Evolutionary conservation across 2,329 filamentous ascomycete genomes (phyloP), one percentile per base, ranked within the genome.

Genomic region (Botrytis hyacinthi): DNA sequence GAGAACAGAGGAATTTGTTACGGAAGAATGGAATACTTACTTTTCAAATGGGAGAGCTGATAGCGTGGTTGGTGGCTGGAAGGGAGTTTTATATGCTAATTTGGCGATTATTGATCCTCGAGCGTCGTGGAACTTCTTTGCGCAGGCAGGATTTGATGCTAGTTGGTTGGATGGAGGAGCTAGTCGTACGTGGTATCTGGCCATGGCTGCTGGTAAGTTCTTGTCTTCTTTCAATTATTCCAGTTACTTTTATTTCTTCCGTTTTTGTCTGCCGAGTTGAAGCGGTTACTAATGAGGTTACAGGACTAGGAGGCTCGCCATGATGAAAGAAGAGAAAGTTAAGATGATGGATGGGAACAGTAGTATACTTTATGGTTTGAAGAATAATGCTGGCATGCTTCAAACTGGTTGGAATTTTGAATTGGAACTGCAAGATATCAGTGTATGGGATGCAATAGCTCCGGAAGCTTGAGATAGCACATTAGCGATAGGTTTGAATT

Each of bases 131-230:
- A 81, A 87, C 0, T 97, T 95, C 82, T 98, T 99, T 81, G 86
- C 86, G 1, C 84, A 88, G 75, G 81, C 84, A 0, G 84, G 86
- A 26, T 95, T 96, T 79, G 86, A 94, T 79, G 85, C 87, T 51
- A 82, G 83, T 60, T 93, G 89, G 88, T 82, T 96, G 62, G 93
- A 98, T 83, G 93, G 93, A 1, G 95, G 96, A 26, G 93, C 93
- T 3, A 92, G 90, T 79, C 84, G 90, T 82, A 95, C 93, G 42
- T 97, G 94, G 94, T 97, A 95, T 84, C 83, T 97, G 83, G 91
- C 92, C 59, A 93, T 90, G 82, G 86, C 91, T 78, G 94, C 93
- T 77, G 91, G 92, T 90, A 72, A 74, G 76, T 74, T 69, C 40
- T 42, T 22, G 44, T 48, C 14, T 35, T 48, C 9, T 18, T 18